Base-by-base conservation (phyloP, 2,329 filamentous ascomycete genomes). In the Exophiala aquamarina region DNA sequence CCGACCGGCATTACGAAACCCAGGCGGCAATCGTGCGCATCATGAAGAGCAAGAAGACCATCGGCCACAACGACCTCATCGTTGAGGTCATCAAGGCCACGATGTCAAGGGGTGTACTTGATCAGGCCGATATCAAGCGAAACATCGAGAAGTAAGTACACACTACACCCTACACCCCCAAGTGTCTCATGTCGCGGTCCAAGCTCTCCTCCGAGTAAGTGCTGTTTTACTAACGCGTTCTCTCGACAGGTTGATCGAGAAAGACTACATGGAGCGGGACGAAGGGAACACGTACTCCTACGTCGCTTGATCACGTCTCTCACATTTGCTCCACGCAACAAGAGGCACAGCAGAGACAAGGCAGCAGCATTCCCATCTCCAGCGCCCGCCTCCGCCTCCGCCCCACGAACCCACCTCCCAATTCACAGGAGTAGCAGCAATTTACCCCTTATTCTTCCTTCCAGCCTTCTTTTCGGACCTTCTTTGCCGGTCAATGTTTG, bases 21-120 rank as follows among this genome's bases (percentile, higher is more conserved):
- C 93, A 98, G 68, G 93, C 93, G 1, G 92, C 93, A 1, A 94
- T 98, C 63, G 93, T 98, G 52, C 77, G 93, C 14, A 95, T 98
- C 63, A 91, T 98, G 87, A 98, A 98, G 81, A 87, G 84, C 56
- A 79, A 89, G 56, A 96, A 96, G 79, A 80, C 72, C 7, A 91
- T 97, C 69, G 82, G 81, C 3, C 92, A 97, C 64, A 76, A 82
- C n/a, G 87, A 95, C 65, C 72, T 98, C 19, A 87, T 97, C 15
- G 84, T 86, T 2, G 91, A 97, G 72, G 90, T 95, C 14, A 96
- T 98, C 63, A 87, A 85, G 60, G 83, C 92, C 63, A 98, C 92
- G 2, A 88, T 85, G 73, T 88, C 81, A 57, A 78, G 93, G 44
- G 94, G 93, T 11, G 89, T 88, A 14, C 75, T 98, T 49, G 91